These are phyloP conservation scores for Crithidia fasciculata DNA, from an alignment of 208 protist genomes.

Conservation along the genomic window DNA sequence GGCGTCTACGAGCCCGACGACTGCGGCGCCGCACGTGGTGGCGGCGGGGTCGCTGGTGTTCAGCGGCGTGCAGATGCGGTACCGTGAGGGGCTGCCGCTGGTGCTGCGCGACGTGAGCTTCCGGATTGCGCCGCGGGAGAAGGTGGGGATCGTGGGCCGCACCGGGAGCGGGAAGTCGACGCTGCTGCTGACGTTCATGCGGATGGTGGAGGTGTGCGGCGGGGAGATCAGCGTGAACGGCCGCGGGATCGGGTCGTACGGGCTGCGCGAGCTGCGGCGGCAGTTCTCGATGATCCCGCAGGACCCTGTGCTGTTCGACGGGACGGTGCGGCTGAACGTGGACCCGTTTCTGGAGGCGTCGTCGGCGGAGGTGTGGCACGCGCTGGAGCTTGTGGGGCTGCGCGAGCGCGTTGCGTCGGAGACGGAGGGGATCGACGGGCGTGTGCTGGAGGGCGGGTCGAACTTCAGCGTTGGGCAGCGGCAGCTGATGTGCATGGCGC, in stretches of 20 bases:
- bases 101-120: no score
- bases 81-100: no score
- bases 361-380: constrained; percentile 31
- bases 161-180: constrained; percentile 91
- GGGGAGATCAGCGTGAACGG: constrained; percentile 56
- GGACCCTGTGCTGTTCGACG: constrained; percentile 81
- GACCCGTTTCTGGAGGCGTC: constrained; percentile 58
- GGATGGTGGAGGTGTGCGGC: constrained; percentile 62
- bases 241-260: constrained; percentile 33
- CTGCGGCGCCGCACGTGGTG: constrained; percentile 25
- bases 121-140: constrained; percentile 60
- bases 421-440: constrained; percentile 35
- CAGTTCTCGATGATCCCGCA: constrained; percentile 85
- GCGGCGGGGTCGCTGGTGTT: background rate
- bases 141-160: constrained; percentile 83
- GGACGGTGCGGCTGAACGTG: constrained; percentile 75
- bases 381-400: constrained; percentile 56
- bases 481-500: constrained; percentile 75
- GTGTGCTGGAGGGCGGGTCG: constrained; percentile 57
- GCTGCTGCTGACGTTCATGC: constrained; percentile 73
- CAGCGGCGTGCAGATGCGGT: no score
- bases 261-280: constrained; percentile 53
- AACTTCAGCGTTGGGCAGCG: constrained; percentile 82
- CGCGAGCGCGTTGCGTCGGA: constrained; percentile 30
- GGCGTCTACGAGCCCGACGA: constrained; percentile 3